phyloP scores from a whole-genome alignment of 2,329 filamentous ascomycete species.

The Parascedosporium putredinis region DNA sequence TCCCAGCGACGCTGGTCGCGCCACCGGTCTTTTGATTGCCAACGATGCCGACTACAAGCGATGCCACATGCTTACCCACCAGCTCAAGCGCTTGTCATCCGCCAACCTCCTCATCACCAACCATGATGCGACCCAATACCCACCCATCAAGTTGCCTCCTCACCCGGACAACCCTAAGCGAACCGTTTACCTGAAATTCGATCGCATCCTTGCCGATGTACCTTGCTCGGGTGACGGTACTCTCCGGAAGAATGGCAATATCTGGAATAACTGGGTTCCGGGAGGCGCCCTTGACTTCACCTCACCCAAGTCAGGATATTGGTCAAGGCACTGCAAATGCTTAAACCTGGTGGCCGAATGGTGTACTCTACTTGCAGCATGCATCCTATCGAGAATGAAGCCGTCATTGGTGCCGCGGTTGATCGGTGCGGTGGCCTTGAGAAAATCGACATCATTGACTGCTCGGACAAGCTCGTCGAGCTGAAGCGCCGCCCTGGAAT shows the following conservation, averaged over 20 bases:
- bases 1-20: conserved; percentile 66
- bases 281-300: conserved; percentile 82
- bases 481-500: conserved; percentile 70
- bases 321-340: conserved; percentile 84
- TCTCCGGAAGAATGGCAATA: conserved; percentile 78
- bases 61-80: conserved; percentile 93
- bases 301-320: conserved; percentile 81
- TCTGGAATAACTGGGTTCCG: conserved; percentile 94
- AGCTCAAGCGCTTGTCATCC: conserved; percentile 92
- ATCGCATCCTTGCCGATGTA: conserved; percentile 91
- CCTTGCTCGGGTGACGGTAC: conserved; percentile 96
- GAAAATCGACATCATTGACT: conserved; percentile 79
- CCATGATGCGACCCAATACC: conserved; percentile 93
- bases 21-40: conserved; percentile 84
- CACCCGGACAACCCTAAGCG: conserved; percentile 41
- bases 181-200: conserved; percentile 82
- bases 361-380: conserved; percentile 98
- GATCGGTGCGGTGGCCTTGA: conserved; percentile 74
- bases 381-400: conserved; percentile 97
- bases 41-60: conserved; percentile 97
- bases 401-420: conserved; percentile 79
- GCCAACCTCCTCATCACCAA: conserved; percentile 96
- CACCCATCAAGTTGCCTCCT: conserved; percentile 73
- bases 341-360: conserved; percentile 87
- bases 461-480: conserved; percentile 63